Evolutionary conservation across 805 yeast species (phyloP), one percentile per base, ranked within the genome.

Genomic region (Metschnikowia picachoensis): DNA sequence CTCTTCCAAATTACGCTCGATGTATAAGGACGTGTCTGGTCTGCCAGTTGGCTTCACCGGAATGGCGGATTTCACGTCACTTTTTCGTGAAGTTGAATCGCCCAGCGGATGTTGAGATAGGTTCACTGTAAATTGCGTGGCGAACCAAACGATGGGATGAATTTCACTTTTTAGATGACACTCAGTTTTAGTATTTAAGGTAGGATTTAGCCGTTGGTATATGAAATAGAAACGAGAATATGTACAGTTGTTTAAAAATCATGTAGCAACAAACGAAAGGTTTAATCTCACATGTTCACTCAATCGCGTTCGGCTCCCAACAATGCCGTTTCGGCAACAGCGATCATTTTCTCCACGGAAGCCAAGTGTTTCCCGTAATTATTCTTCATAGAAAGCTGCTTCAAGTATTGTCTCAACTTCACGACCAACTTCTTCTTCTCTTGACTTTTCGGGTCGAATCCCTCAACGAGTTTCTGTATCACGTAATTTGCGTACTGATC

Each of bases 401-500:
- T 84, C 66, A 92, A 73, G 60, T 87, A 91, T 43, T 87, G 88
- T 67, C 83, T 80, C 52, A 92, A 87, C 56, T 85, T 84, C 47
- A 77, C 71, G 41, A 90, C 88, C 50, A 94, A 74, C 29, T 80
- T 63, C 41, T 74, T 81, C 66, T 87, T 84, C 58, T 87, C 87
- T 31, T 74, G 74, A 38, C 85, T 85, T 35, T 59, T 65, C 8
- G 74, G 66, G 50, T 79, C 80, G 34, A 91, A 78, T 3, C 86
- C 85, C 51, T 88, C 96, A 35, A 94, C 91, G 57, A 94, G 76
- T 64, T 92, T 91, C 66, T 94, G 99, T 41, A 94, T 89, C 39
- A 94, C 99, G 62, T 94, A 94, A 66, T 94, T 94, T 20, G 98
- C 99, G 68, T 85, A 94, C 64, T 94, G 98, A 65, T 94, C 99